These are phyloP conservation scores for Alternaria ethzedia DNA, from an alignment of 2,329 filamentous ascomycete species.

Conservation along the genomic window DNA sequence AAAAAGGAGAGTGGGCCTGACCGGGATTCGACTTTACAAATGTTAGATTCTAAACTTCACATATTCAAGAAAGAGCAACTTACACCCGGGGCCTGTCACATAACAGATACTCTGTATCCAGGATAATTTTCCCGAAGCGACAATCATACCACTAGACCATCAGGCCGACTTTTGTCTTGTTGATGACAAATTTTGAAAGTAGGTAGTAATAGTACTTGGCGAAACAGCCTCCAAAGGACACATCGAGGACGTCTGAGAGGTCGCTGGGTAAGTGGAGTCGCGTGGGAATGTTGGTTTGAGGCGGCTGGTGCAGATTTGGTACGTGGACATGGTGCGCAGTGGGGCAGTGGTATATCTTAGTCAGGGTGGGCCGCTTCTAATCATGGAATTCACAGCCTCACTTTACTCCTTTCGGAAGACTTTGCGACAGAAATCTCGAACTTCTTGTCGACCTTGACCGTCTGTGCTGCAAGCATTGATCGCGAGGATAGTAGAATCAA, in stretches of 20 bases:
- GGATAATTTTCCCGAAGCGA: conserved; percentile 36
- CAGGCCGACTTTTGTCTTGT: conserved; percentile 24
- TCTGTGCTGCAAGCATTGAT: not conserved
- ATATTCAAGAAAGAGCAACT: not conserved
- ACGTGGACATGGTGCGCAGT: not conserved
- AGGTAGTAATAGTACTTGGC: not conserved
- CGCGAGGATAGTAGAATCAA: not conserved
- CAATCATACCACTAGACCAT: conserved; percentile 45
- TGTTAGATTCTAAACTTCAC: not conserved
- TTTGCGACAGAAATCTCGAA: conserved; percentile 14
- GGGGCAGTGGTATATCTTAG: conserved; percentile 6
- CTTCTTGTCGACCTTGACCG: not conserved
- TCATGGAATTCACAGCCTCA: conserved; percentile 5
- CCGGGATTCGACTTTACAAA: conserved; percentile 39
- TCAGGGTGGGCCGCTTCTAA: conserved; percentile 15
- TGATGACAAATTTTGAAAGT: conserved; percentile 3
- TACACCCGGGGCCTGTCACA: conserved; percentile 48
- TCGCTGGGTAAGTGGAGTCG: not conserved
- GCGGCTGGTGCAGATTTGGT: not conserved
- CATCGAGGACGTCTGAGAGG: accelerated
- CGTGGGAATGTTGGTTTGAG: not conserved
- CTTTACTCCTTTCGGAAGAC: conserved; percentile 18
- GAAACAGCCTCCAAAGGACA: not conserved
- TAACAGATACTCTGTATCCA: conserved; percentile 30
- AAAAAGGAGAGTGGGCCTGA: conserved; percentile 28